Conservation (phyloP, 306 rosid genomes). For the Cucumis cinereus region DNA sequence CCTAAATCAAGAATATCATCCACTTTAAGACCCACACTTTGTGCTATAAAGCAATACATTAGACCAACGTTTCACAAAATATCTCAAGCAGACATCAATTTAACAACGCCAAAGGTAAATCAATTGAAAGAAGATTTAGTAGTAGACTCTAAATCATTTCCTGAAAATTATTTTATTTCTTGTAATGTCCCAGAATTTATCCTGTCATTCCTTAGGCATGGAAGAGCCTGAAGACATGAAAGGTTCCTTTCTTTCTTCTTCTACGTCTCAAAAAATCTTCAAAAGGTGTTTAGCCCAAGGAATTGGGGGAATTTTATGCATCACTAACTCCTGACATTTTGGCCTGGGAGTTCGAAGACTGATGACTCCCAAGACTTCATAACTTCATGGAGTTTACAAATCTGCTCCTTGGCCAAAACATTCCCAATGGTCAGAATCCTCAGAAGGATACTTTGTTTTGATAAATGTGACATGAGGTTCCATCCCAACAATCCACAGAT, state of each 20-base stretch:
- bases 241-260: neutral
- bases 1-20: constrained; percentile 47
- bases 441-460: neutral
- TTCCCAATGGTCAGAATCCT: neutral
- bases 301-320: too few relatives aligned
- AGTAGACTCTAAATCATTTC: neutral
- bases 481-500: neutral
- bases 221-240: neutral
- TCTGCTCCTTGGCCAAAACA: too few relatives aligned
- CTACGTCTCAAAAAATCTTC: neutral
- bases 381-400: too few relatives aligned
- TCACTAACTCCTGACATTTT: too few relatives aligned
- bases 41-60: neutral
- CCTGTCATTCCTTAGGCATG: neutral
- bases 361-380: too few relatives aligned
- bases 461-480: neutral
- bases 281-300: neutral
- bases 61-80: neutral
- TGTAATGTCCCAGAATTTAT: neutral
- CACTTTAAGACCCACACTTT: neutral
- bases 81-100: neutral
- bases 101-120: neutral
- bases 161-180: neutral
- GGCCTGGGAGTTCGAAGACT: too few relatives aligned
- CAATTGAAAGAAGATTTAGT: neutral